Evolutionary conservation across 164 flowering plant species (phyloP).

Genomic region (Umbilicus rupestris): DNA sequence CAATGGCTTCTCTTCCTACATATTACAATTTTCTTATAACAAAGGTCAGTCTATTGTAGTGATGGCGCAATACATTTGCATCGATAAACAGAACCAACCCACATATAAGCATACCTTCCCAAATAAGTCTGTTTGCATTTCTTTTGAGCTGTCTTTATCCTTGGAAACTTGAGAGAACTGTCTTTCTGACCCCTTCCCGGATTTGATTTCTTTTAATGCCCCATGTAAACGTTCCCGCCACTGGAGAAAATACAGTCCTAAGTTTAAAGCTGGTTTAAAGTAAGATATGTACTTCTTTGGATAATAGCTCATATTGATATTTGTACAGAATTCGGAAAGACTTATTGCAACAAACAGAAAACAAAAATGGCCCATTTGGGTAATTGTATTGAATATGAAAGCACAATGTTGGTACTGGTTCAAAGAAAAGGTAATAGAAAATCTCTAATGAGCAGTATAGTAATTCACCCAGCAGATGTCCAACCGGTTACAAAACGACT

Average conservation of each 20-base stretch:
- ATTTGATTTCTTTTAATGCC: slow-evolving; percentile 57
- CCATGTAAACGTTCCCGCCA: slow-evolving; percentile 73
- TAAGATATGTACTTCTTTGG: not conserved
- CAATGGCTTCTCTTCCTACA: slow-evolving; percentile 51
- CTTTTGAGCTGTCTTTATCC: slow-evolving; percentile 31
- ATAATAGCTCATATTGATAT: not conserved
- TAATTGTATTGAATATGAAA: too few relatives aligned
- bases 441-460: not conserved
- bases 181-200: slow-evolving; percentile 33
- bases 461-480: not conserved
- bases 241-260: slow-evolving; percentile 26
- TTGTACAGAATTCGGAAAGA: not conserved
- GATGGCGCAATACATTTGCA: not conserved
- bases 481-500: not conserved
- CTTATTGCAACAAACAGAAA: not conserved
- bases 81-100: not conserved
- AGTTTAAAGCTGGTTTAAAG: not conserved
- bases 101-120: not conserved
- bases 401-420: not conserved
- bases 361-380: not conserved
- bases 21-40: slow-evolving; percentile 9
- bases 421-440: not conserved
- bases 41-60: slow-evolving; percentile 4
- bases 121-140: slow-evolving; percentile 7
- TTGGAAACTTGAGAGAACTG: slow-evolving; percentile 25